These are phyloP conservation scores for Brasilioporus rufonigricans DNA, from an alignment of 768 basidiomycete genomes.

Conservation along the genomic window DNA sequence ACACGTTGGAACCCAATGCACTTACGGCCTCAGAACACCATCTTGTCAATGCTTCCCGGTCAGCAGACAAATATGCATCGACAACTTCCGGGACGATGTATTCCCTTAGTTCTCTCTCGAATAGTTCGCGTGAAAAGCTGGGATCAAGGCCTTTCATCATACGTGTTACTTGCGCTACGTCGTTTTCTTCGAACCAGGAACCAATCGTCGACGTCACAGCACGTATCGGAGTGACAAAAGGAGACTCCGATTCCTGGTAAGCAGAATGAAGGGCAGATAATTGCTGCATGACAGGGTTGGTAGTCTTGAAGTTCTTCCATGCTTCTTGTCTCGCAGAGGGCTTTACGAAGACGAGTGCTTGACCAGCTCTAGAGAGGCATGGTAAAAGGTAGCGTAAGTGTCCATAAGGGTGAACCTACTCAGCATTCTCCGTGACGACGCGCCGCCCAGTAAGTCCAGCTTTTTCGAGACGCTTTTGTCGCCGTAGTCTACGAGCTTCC, in stretches of 20 bases:
- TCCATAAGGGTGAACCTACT: slow-evolving; percentile 51
- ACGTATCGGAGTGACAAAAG: slow-evolving; percentile 77
- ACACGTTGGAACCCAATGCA: slow-evolving; percentile 2
- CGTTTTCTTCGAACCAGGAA: slow-evolving; percentile 94
- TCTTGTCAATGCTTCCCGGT: slow-evolving; percentile 75
- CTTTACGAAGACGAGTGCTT: slow-evolving; percentile 80
- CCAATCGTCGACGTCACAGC: slow-evolving; percentile 83
- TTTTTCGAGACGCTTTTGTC: slow-evolving; percentile 80
- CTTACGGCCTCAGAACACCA: slow-evolving; percentile 98
- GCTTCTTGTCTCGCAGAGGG: slow-evolving; percentile 74
- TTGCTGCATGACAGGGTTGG: slow-evolving; percentile 70
- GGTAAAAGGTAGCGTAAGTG: background rate
- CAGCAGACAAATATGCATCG: slow-evolving; percentile 91
- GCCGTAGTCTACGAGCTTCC: slow-evolving; percentile 77
- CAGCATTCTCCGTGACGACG: slow-evolving; percentile 68
- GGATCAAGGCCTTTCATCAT: slow-evolving; percentile 90
- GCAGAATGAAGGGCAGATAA: slow-evolving; percentile 58
- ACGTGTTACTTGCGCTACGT: slow-evolving; percentile 92
- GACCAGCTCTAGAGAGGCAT: slow-evolving; percentile 67
- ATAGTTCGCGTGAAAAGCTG: slow-evolving; percentile 77
- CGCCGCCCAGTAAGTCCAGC: slow-evolving; percentile 61
- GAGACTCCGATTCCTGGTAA: slow-evolving; percentile 93
- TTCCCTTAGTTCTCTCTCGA: slow-evolving; percentile 88
- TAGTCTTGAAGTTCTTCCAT: slow-evolving; percentile 78
- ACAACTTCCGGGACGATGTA: slow-evolving; percentile 98